Base-by-base conservation (phyloP, 352 stramenopile genomes). In the Pythium grandisporangium region DNA sequence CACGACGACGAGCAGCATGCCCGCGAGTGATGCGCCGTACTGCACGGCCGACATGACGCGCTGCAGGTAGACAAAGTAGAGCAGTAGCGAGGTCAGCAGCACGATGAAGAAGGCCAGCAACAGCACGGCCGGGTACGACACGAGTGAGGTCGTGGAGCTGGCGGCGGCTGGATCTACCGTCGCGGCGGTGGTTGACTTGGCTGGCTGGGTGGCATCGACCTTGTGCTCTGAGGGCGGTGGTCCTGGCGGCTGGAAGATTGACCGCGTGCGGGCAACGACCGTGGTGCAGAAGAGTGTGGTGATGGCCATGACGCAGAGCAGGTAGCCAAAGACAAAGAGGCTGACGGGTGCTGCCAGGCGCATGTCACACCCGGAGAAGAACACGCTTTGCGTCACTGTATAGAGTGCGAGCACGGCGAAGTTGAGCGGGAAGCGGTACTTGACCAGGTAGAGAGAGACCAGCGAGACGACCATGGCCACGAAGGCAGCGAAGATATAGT, bases 361-460 rank as follows among this genome's bases (percentile, higher is more conserved):
- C 36, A 58, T 66, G 50, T 83, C 74, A 23, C 62, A 75, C 25
- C 53, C 66, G 1, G 56, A 43, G 34, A 84, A 84, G 45, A 81
- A 80, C 12, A 84, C 12, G 42, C 66, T 81, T 39, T 84, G 69
- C 6, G 62, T 70, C 24, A 63, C n/a, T 12, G 69, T 84, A 45
- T 84, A 88, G 8, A 71, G 22, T 20, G 22, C 46, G 2, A 88
- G 55, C 24, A 88, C 63, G 47, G 66, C 37, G 29, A 84, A 88
- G 46, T 88, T 88, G 51, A 82, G 43, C 17, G 74, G 74, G 42
- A 79, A 88, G 19, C 51, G 48, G 50, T 84, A 82, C 55, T 84
- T 84, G 58, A 84, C 61, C 16, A 83, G 50, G 55, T 88, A 84
- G n/a, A 88, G 61, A 57, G 58, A 70, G 21, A 84, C 30, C 37